Evolutionary conservation across 768 basidiomycete genomes (phyloP), one percentile per base, ranked within the genome.

Genomic region (Mycena capillaripes): DNA sequence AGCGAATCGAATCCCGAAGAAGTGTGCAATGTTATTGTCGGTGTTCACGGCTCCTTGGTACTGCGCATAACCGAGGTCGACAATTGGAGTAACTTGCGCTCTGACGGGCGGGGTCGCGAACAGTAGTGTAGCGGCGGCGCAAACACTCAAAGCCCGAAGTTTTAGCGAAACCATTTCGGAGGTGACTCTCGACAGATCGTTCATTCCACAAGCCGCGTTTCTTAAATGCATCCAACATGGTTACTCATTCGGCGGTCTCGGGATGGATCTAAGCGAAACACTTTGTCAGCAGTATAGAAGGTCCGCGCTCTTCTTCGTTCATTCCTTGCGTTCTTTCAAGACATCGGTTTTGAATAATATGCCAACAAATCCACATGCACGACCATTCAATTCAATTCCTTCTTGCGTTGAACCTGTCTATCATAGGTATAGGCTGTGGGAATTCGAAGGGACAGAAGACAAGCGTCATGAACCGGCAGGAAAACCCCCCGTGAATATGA

Each of bases 1-100:
- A 50, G 84, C 83, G 70, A 82, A 84, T 21, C 83, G 80, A 59
- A 82, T 70, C 19, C 78, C 72, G 32, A 81, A 62, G 70, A 79
- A 82, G 55, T 38, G 70, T 1, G 80, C 76, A 5, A 75, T 65
- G 38, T 79, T 80, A 0, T 67, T 67, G 17, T 68, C 64, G 14
- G 68, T 10, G 57, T 82, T 74, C 30, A 77, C 63, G 29, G 66
- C 52, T 19, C 81, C 82, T 70, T 76, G 81, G 69, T 82, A 81
- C 66, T 74, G 69, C 10, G 78, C 79, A 70, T 82, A 80, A 27
- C 81, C 78, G n/a, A 82, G 69, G 52, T 82, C 75, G 46, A 81
- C 70, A 23, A 77, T 48, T 2, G 81, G 78, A 61, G 27, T 30
- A 52, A 29, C 25, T 32, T 66, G 65, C 12, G 55, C 65, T 32